Evolutionary conservation across 225 moss, liverwort and hornwort genomes (phyloP).

Genomic region (Pseudisothecium myosuroides): DNA sequence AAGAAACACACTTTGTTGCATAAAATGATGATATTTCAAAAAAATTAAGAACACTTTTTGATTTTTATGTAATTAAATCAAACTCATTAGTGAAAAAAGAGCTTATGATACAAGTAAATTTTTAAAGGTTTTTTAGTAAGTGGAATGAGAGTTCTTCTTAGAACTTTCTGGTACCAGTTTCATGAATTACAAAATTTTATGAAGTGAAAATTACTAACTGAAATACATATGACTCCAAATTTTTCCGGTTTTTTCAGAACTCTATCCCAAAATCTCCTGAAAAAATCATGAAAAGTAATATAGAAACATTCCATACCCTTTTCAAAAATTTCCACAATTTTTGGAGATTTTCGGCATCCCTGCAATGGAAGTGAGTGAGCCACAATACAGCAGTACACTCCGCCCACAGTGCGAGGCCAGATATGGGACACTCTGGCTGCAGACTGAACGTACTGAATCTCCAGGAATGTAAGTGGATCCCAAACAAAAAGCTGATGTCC

Average conservation of each 20-base stretch:
- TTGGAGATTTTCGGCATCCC: not conserved
- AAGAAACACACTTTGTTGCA: not conserved
- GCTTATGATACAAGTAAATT: too few relatives aligned
- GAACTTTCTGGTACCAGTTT: too few relatives aligned
- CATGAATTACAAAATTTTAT: too few relatives aligned
- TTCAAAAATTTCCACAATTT: not conserved
- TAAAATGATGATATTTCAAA: not conserved
- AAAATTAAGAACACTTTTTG: not conserved
- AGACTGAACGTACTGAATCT: not conserved
- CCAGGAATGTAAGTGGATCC: not conserved
- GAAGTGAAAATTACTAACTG: not conserved
- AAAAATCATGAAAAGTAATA: not conserved
- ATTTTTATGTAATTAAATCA: too few relatives aligned
- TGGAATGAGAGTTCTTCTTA: too few relatives aligned
- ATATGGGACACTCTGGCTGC: not conserved
- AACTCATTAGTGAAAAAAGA: too few relatives aligned
- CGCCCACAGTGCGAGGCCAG: not conserved
- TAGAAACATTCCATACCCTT: not conserved
- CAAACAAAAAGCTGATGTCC: not conserved
- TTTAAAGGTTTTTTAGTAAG: too few relatives aligned
- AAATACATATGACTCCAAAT: not conserved
- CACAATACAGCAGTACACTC: not conserved
- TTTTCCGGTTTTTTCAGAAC: too few relatives aligned
- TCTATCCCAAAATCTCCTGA: not conserved
- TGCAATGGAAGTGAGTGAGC: not conserved